phyloP scores from a whole-genome alignment of 1,284 basidiomycete species.

The Moesziomyces aphidis region DNA sequence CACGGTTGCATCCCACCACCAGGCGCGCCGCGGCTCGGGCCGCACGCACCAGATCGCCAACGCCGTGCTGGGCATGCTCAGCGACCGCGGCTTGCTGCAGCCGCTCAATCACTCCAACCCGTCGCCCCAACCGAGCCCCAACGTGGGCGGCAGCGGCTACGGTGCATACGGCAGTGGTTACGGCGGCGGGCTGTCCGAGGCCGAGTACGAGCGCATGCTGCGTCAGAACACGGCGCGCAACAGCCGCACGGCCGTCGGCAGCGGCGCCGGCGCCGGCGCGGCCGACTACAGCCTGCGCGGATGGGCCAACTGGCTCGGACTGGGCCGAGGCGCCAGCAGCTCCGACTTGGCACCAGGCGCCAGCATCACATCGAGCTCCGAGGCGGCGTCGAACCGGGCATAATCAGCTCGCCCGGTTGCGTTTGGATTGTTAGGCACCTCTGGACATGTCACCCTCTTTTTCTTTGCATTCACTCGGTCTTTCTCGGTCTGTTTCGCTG shows the following conservation, averaged over 20 bases:
- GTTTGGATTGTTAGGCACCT: not conserved
- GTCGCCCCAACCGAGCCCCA: conserved; percentile 29
- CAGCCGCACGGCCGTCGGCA: conserved; percentile 5
- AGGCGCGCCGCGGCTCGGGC: conserved; percentile 48
- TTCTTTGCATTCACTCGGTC: not conserved
- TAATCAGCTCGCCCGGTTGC: not conserved
- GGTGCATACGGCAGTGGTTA: conserved; percentile 26
- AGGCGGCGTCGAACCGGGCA: not conserved
- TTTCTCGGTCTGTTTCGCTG: not conserved
- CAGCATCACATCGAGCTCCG: not conserved
- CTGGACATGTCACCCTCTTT: not conserved
- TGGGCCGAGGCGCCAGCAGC: conserved; percentile 2
- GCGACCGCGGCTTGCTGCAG: conserved; percentile 52
- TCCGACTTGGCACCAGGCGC: not conserved
- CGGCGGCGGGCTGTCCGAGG: conserved; percentile 33
- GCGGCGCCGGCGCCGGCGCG: not conserved
- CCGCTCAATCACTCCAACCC: conserved; percentile 43
- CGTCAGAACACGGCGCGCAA: conserved; percentile 35
- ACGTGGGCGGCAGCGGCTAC: conserved; percentile 12
- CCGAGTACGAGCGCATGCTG: conserved; percentile 49
- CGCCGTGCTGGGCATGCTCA: conserved; percentile 56
- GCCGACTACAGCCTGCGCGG: conserved; percentile 35
- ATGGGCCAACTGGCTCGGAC: conserved; percentile 38
- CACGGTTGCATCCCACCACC: conserved; percentile 27
- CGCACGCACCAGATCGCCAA: conserved; percentile 54